phyloP scores from a whole-genome alignment of 2,329 filamentous ascomycete species.

The Beauveria sp. region DNA sequence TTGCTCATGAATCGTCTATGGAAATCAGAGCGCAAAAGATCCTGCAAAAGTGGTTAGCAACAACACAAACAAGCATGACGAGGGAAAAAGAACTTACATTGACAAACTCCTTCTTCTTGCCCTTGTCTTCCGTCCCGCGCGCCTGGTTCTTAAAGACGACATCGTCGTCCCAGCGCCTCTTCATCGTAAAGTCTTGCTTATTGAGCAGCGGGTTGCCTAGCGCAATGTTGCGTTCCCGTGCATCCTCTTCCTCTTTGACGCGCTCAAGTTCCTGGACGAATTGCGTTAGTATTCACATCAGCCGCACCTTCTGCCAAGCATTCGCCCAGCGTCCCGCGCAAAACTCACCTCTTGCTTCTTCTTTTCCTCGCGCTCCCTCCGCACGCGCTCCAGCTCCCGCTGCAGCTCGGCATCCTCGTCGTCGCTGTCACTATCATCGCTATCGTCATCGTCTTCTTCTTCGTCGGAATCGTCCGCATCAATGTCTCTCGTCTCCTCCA shows the following conservation, averaged over 20 bases:
- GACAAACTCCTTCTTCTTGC: constrained; percentile 88
- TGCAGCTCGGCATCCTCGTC: constrained; percentile 67
- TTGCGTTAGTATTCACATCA: constrained; percentile 7
- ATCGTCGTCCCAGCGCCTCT: constrained; percentile 94
- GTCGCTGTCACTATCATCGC: constrained; percentile 41
- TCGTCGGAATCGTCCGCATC: constrained; percentile 63
- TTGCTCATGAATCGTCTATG: constrained; percentile 93
- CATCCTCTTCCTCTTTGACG: constrained; percentile 72
- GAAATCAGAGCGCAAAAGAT: constrained; percentile 89
- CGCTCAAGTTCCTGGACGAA: constrained; percentile 63
- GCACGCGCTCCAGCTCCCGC: constrained; percentile 90
- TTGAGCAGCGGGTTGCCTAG: constrained; percentile 89
- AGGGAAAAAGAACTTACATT: constrained; percentile 54
- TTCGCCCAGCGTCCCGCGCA: background rate
- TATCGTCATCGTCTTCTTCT: constrained; percentile 49
- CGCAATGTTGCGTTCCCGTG: constrained; percentile 81
- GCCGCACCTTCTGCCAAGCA: too few relatives aligned
- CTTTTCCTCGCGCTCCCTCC: constrained; percentile 55
- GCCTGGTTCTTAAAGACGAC: constrained; percentile 99
- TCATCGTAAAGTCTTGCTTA: constrained; percentile 80
- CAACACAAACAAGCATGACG: background rate
- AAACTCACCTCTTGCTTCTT: constrained; percentile 29
- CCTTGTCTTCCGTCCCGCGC: constrained; percentile 84
- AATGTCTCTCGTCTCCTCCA: constrained; percentile 81
- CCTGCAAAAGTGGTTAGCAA: constrained; percentile 38